phyloP scores from a whole-genome alignment of 495 filamentous ascomycete genomes.

The Talaromyces wortmannii region DNA sequence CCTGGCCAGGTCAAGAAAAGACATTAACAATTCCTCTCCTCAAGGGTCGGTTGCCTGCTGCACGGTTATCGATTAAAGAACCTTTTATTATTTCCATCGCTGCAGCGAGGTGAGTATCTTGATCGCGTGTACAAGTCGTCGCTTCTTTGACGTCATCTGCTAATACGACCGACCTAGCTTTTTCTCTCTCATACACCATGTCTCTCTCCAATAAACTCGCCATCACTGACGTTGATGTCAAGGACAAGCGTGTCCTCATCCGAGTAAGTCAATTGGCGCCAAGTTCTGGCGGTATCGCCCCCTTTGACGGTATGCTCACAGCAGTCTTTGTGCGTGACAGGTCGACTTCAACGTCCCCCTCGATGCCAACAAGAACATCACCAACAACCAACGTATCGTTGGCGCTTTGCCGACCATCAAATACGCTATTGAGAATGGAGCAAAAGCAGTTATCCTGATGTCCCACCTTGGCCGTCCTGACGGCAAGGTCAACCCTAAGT shows the following conservation, averaged over 20 bases:
- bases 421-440: constrained; percentile 89
- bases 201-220: constrained; percentile 98
- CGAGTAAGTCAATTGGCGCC: constrained; percentile 54
- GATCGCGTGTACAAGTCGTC: neutral
- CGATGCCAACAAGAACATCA: constrained; percentile 83
- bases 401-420: constrained; percentile 97
- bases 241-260: constrained; percentile 96
- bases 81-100: too few species aligned
- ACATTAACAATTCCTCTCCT: neutral
- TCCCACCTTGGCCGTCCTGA: constrained; percentile 96
- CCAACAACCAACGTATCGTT: constrained; percentile 96
- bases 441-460: constrained; percentile 95
- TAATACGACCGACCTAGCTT: constrained; percentile 6
- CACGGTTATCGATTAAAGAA: too few species aligned
- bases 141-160: constrained; percentile 2
- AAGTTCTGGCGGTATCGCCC: neutral
- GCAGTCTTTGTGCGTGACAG: constrained; percentile 32
- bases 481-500: constrained; percentile 83
- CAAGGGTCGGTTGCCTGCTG: neutral
- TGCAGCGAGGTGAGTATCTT: too few species aligned
- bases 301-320: neutral
- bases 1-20: neutral
- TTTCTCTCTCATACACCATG: constrained; percentile 49
- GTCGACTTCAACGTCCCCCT: constrained; percentile 99
- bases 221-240: constrained; percentile 92